These are phyloP conservation scores for Roridomyces roridus DNA, from an alignment of 768 basidiomycete species.

Conservation along the genomic window DNA sequence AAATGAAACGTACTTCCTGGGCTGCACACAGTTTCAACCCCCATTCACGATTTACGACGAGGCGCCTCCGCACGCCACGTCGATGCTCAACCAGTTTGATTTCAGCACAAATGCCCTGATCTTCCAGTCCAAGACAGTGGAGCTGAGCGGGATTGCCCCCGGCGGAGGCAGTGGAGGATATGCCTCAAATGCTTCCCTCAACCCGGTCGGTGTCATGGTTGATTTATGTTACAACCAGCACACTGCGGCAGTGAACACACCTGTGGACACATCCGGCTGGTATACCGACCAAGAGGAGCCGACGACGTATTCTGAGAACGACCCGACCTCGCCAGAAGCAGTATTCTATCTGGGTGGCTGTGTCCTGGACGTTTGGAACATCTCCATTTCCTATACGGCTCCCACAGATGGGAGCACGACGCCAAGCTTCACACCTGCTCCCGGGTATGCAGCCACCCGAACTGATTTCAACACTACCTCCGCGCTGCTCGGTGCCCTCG, in stretches of 20 bases:
- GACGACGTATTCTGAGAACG: too few species aligned
- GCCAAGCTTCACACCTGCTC: not conserved
- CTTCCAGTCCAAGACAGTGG: not conserved
- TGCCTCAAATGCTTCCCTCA: not conserved
- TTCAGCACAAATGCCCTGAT: not conserved
- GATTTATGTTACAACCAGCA: not conserved
- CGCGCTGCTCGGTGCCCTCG: constrained; percentile 8
- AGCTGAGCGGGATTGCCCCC: not conserved
- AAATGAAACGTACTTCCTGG: not conserved
- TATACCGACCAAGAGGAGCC: too few species aligned
- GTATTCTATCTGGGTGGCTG: not conserved
- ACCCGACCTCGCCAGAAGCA: too few species aligned
- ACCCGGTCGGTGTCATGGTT: constrained; percentile 1
- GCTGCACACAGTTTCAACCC: not conserved
- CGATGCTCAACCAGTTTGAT: constrained; percentile 10
- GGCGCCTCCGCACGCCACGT: not conserved
- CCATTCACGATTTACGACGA: not conserved
- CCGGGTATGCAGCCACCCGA: not conserved
- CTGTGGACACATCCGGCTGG: constrained; percentile 4
- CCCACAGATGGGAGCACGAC: not conserved
- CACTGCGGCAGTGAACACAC: not conserved
- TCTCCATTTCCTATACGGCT: constrained; percentile 1
- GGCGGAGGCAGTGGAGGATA: not conserved
- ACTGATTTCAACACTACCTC: constrained; percentile 12
- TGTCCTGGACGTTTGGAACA: constrained; percentile 1